These are phyloP conservation scores for Naegleria gruberi DNA, from an alignment of 208 protist genomes.

Conservation along the genomic window DNA sequence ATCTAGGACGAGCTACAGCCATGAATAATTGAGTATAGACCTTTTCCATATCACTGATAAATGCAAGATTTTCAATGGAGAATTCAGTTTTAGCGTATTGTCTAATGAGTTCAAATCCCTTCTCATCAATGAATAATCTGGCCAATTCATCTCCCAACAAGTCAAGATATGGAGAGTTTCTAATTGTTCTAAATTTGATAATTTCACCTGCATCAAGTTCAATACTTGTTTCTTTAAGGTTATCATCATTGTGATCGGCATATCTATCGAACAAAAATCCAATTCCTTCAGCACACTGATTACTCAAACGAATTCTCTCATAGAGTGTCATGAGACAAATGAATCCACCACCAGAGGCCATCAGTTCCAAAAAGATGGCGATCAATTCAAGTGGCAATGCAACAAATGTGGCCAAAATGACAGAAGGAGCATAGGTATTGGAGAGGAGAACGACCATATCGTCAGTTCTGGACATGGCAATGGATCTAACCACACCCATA, in stretches of 20 bases:
- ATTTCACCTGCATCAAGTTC: neutral
- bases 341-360: neutral
- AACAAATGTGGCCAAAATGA: neutral
- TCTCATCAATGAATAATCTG: neutral
- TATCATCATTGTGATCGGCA: too few relatives aligned
- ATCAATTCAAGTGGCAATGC: neutral
- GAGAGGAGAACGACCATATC: neutral
- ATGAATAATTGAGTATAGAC: neutral
- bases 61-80: neutral
- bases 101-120: neutral
- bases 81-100: neutral
- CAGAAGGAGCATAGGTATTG: neutral
- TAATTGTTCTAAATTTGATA: neutral
- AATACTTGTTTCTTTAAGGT: neutral
- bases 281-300: neutral
- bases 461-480: neutral
- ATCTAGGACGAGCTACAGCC: neutral
- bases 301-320: neutral
- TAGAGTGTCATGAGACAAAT: neutral
- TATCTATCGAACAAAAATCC: neutral
- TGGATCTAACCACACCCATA: neutral
- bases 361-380: neutral
- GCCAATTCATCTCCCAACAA: neutral
- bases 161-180: neutral
- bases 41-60: neutral